These are phyloP conservation scores for Syncephalastrum monosporum DNA, from an alignment of 371 early-diverging fungal genomes.

Conservation along the genomic window DNA sequence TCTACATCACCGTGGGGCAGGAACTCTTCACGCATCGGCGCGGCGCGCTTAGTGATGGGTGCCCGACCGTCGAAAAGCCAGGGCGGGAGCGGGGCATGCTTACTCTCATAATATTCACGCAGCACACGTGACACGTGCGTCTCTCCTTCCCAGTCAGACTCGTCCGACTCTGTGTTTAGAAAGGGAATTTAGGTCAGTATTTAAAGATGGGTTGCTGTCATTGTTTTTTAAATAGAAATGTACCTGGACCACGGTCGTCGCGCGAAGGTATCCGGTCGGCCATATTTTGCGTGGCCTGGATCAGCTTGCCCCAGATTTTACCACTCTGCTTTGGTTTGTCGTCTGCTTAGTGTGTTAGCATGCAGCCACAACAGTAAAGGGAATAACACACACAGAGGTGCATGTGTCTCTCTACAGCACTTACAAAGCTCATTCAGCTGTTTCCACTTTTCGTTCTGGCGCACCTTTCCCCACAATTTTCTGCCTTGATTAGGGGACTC, in stretches of 20 bases:
- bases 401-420: neutral
- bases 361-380: too few species aligned
- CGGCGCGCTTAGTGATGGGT: neutral
- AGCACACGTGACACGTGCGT: conserved; percentile 53
- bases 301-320: conserved; percentile 59
- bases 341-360: conserved; percentile 12
- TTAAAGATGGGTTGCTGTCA: too few species aligned
- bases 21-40: too few species aligned
- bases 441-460: conserved; percentile 53
- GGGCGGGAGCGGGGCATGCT: conserved; percentile 25
- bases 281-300: conserved; percentile 57
- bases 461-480: conserved; percentile 48
- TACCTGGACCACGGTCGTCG: conserved; percentile 24
- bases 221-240: too few species aligned
- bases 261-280: conserved; percentile 49
- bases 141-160: conserved; percentile 56
- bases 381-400: neutral
- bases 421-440: conserved; percentile 40
- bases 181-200: too few species aligned
- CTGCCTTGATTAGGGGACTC: conserved; percentile 19
- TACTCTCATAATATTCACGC: conserved; percentile 49
- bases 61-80: conserved; percentile 31
- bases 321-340: conserved; percentile 34
- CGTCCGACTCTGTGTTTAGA: conserved; percentile 48
- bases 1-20: conserved; percentile 6